Conservation (phyloP, 345 rosid genomes). For the Conringia planisiliqua region DNA sequence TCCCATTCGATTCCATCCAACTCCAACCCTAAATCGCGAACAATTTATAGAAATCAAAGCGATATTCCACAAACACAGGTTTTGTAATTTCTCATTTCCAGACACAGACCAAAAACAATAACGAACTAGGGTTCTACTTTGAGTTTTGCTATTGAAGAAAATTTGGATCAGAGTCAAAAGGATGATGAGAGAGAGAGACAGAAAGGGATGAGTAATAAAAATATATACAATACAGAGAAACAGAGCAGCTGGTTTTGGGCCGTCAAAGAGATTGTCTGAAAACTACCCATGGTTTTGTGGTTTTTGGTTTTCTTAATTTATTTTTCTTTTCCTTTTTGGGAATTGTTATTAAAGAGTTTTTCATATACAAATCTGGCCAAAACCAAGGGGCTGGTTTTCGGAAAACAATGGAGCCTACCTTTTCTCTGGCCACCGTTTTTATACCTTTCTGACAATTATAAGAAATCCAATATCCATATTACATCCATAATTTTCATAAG, state of each 20-base stretch:
- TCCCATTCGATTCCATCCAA: constrained; percentile 65
- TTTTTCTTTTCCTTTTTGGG: constrained; percentile 14
- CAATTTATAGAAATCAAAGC: not conserved
- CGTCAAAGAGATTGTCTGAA: constrained; percentile 19
- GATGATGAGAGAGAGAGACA: constrained; percentile 9
- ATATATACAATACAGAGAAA: constrained; percentile 25
- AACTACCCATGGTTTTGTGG: constrained; percentile 71
- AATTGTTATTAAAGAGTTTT: not conserved
- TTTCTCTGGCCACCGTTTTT: not conserved
- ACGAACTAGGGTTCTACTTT: not conserved
- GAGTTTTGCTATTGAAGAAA: not conserved
- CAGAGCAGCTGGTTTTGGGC: constrained; percentile 52
- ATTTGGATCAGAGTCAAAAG: not conserved
- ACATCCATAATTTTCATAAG: not conserved
- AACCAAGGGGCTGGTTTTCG: constrained; percentile 32
- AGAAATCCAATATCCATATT: not conserved
- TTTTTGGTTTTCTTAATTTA: constrained; percentile 15
- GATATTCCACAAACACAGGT: constrained; percentile 10
- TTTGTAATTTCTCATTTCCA: not conserved
- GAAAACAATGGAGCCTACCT: constrained; percentile 15
- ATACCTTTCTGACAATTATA: not conserved
- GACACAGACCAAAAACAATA: not conserved
- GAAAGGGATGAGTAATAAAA: not conserved
- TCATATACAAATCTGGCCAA: not conserved
- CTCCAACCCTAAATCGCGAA: not conserved